These are phyloP conservation scores for Candida anglica DNA, from an alignment of 805 yeast species.

Conservation along the genomic window DNA sequence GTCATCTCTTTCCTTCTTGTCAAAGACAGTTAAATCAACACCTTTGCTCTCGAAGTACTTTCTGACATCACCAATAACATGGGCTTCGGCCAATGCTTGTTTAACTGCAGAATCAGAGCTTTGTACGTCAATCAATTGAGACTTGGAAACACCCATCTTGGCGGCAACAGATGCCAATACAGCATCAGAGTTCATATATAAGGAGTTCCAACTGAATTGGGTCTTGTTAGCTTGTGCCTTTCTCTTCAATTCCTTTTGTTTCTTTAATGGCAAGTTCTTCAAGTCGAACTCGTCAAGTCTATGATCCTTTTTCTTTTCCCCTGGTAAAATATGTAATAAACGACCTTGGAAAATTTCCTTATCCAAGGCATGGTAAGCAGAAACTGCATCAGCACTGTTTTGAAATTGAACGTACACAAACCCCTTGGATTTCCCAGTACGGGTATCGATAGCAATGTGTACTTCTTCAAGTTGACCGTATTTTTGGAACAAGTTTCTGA, in stretches of 20 bases:
- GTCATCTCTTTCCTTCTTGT: constrained; percentile 70
- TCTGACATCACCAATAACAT: constrained; percentile 87
- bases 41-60: constrained; percentile 82
- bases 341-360: constrained; percentile 93
- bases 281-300: constrained; percentile 86
- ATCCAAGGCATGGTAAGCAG: constrained; percentile 72
- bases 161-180: constrained; percentile 86
- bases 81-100: constrained; percentile 96
- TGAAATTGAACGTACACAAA: constrained; percentile 79
- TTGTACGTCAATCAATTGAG: constrained; percentile 84
- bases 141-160: constrained; percentile 76
- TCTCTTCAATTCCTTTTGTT: constrained; percentile 79
- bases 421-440: constrained; percentile 89
- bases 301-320: constrained; percentile 76
- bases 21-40: constrained; percentile 74
- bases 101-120: constrained; percentile 87
- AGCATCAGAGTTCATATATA: constrained; percentile 87
- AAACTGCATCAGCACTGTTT: constrained; percentile 67
- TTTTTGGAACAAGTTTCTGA: constrained; percentile 54
- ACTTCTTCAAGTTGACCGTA: constrained; percentile 83
- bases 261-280: constrained; percentile 86
- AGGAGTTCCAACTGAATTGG: constrained; percentile 93
- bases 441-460: constrained; percentile 86
- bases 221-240: constrained; percentile 80
- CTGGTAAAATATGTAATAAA: constrained; percentile 83